These are phyloP conservation scores for Talaromyces sp. DNA, from an alignment of 2,329 filamentous ascomycete species.

Conservation along the genomic window DNA sequence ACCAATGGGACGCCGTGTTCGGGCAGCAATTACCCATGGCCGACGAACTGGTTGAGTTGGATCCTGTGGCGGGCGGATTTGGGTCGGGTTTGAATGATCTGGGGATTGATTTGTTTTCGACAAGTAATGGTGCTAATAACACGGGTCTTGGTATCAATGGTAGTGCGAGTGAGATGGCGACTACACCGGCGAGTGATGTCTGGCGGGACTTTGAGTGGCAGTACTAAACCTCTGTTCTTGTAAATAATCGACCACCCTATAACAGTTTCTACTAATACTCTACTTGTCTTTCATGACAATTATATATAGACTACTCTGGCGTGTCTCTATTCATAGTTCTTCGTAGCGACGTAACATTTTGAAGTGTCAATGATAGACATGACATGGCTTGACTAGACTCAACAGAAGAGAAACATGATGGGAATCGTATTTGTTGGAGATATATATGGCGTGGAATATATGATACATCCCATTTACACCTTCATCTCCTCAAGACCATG, in stretches of 20 bases:
- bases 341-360: slow-evolving; percentile 20
- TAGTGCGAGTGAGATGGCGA: neutral
- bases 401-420: neutral
- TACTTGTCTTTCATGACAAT: neutral
- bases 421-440: neutral
- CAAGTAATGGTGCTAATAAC: neutral
- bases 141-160: neutral
- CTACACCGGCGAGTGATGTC: neutral
- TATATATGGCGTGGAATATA: neutral
- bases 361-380: slow-evolving; percentile 6
- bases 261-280: neutral
- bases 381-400: slow-evolving; percentile 3
- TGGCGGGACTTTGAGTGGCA: slow-evolving; percentile 16
- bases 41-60: slow-evolving; percentile 44
- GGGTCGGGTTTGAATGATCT: slow-evolving; percentile 18
- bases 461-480: slow-evolving; percentile 60
- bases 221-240: neutral
- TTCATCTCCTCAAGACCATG: slow-evolving; percentile 85
- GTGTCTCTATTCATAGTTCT: slow-evolving; percentile 24
- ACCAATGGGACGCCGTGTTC: slow-evolving; percentile 50
- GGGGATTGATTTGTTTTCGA: slow-evolving; percentile 6
- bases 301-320: neutral
- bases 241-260: neutral
- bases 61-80: slow-evolving; percentile 35
- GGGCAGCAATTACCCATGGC: slow-evolving; percentile 45